Base-by-base conservation (phyloP, 2,329 filamentous ascomycete species). In the Aspergillus ibericus region DNA sequence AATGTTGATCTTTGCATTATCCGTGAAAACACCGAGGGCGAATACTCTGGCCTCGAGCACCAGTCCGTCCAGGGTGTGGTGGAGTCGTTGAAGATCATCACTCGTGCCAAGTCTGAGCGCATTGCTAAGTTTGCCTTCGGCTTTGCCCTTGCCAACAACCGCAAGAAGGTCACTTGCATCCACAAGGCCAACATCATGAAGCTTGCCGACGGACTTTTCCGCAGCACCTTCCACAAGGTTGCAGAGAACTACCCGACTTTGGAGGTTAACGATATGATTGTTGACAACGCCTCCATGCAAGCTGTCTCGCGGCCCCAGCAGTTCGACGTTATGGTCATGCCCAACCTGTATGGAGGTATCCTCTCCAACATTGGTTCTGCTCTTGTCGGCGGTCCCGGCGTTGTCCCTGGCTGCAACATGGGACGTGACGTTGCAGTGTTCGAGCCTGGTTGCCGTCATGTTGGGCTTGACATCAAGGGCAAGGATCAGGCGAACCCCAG, bases 121-220 rank as follows among this genome's bases (percentile, higher is more conserved):
- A 99, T 99, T 74, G 92, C 93, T 82, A 96, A 96, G 82, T 99
- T 99, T 76, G 95, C 95, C 67, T 98, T 98, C 79, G 89, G 90
- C 76, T 99, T 99, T 75, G 95, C 95, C 59, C 89, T 98, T 59
- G 95, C 95, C 80, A 99, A 99, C 86, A 93, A 96, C 86, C 88
- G 95, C 77, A 93, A 96, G 85, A 98, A 98, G 90, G 92, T 99
- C 59, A 98, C 95, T 68, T 97, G 93, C 83, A 98, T 99, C 77
- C 95, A 99, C 89, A 99, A 99, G 87, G 95, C 95, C 81, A 99
- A 99, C 86, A 99, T 99, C 83, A 99, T 99, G 95, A 99, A 99
- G 87, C 86, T 99, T 60, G 93, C 93, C 77, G 95, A 99, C 71
- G 95, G 95, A 80, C 90, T 99, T 58, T 99, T 99, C 91, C 90